Base-by-base conservation (phyloP, 768 basidiomycete genomes). In the Epithele typhae region DNA sequence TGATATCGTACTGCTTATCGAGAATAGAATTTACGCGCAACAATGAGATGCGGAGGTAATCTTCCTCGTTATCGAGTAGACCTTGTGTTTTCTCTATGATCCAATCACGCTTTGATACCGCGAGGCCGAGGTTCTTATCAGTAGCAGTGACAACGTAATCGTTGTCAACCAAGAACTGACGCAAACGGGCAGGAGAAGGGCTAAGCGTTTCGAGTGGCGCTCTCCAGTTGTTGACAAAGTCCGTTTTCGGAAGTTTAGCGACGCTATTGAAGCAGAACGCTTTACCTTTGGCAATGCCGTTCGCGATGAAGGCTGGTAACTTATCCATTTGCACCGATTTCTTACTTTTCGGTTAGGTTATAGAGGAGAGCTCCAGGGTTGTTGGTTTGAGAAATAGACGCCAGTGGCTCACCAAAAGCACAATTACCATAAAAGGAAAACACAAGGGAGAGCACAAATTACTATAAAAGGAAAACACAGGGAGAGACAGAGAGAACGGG, bases 91-190 rank as follows among this genome's bases (percentile, higher is more conserved):
- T 11, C 7, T 15, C 17, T 7, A 10, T 8, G 23, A 40, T 25
- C 39, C 39, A 40, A 24, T 8, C 17, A 10, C 39, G 22, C 39
- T 40, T 18, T 40, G 39, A 40, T 24, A 40, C 39, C 39, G 24
- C 39, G 15, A 40, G 21, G 24, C 39, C 39, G n/a, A 40, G 17
- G 39, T 40, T 40, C 39, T 40, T 40, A 40, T 40, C 39, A 10
- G 39, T 25, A 3, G 17, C 23, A 24, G 39, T 40, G n/a, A 40
- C 39, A n/a, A 40, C 39, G n/a, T 40, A 40, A 15, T 25, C 25
- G 6, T 18, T 12, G 6, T 40, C 39, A 12, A 10, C 21, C 17
- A 40, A n/a, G 39, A 40, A 40, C 39, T 25, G 24, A 5, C 39
- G 9, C 4, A 40, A 11, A 4, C 9, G 39, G 39, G 8, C 24